Base-by-base conservation (phyloP, 768 basidiomycete genomes). In the Panaeolus cyanescens region DNA sequence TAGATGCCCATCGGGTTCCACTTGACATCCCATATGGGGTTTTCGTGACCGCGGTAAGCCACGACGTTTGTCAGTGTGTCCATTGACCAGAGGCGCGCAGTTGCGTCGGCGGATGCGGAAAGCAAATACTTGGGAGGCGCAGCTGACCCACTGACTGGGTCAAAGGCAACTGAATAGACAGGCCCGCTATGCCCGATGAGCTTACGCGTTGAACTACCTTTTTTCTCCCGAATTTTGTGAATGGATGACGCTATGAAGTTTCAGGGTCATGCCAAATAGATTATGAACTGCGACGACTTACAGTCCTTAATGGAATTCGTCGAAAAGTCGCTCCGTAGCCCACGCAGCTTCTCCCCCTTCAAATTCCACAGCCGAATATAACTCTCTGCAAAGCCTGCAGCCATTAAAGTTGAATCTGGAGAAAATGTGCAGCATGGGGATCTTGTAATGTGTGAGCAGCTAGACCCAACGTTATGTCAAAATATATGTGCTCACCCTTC, bases 1-100 rank as follows among this genome's bases (percentile, higher is more conserved):
- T 99, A 98, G n/a, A 96, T 87, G 4, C 97, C 96, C 81, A 94
- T 89, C 9, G 97, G 96, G 69, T 93, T 96, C 97, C 97, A 99
- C 71, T 98, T 91, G 12, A 96, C 95, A 67, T 99, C 97, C 97
- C 97, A 99, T 0, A 99, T 89, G 0, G 97, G 95, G 73, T 97
- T 96, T 71, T 96, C 90, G 68, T 99, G 97, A 0, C 97, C 96
- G 32, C 95, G 85, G 71, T 95, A 99, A 5, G 91, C 95, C 19
- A 95, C 95, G 9, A 99, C 77, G 67, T 97, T 97, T 15, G 92
- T 86, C 83, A 95, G 87, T 0, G 96, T 97, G 64, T 99, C 95
- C 74, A 98, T 78, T 5, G 95, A 96, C 97, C 97, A 99, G 19
- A 99, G 76, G 12, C 97, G 87, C 40, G 89, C 79, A 0, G 96